Percentiles rank a stretch among this genome's conserved stretches.
Evolutionary conservation across 2,329 filamentous ascomycete genomes (phyloP).

Genomic region (Ilyonectria sp.): DNA sequence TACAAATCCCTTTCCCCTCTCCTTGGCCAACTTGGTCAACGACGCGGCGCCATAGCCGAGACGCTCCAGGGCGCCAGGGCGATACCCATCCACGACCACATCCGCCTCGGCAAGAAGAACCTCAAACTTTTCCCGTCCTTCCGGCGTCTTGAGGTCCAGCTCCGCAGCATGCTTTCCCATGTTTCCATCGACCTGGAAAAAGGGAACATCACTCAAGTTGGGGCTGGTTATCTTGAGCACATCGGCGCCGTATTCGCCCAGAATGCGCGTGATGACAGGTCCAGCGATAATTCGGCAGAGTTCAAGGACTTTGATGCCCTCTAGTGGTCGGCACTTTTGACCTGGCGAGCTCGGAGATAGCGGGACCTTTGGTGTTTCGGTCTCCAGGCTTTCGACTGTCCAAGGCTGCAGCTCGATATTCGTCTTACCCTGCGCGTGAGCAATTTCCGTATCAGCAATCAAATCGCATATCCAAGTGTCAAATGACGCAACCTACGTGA

Average conservation of each 20-base stretch:
- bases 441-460: slow-evolving; percentile 1
- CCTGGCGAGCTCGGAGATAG: slow-evolving; percentile 47
- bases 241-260: slow-evolving; percentile 83
- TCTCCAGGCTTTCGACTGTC: slow-evolving; percentile 66
- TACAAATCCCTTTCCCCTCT: slow-evolving; percentile 73
- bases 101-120: slow-evolving; percentile 73
- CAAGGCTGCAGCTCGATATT: slow-evolving; percentile 61
- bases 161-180: slow-evolving; percentile 78
- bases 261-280: slow-evolving; percentile 78
- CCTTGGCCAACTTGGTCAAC: slow-evolving; percentile 66
- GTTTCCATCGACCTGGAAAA: slow-evolving; percentile 81
- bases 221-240: slow-evolving; percentile 81
- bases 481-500: slow-evolving; percentile 49
- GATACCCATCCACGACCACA: slow-evolving; percentile 77
- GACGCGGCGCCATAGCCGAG: slow-evolving; percentile 74
- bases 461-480: neutral
- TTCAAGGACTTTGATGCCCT: slow-evolving; percentile 81
- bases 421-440: slow-evolving; percentile 59
- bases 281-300: slow-evolving; percentile 83
- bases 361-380: slow-evolving; percentile 62
- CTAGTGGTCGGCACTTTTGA: slow-evolving; percentile 54
- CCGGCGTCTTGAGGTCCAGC: slow-evolving; percentile 71
- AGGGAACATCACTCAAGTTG: slow-evolving; percentile 78
- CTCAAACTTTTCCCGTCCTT: slow-evolving; percentile 71
- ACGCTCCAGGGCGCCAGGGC: slow-evolving; percentile 74